Evolutionary conservation across 768 basidiomycete species (phyloP).

Genomic region (Suillus ampliporus): DNA sequence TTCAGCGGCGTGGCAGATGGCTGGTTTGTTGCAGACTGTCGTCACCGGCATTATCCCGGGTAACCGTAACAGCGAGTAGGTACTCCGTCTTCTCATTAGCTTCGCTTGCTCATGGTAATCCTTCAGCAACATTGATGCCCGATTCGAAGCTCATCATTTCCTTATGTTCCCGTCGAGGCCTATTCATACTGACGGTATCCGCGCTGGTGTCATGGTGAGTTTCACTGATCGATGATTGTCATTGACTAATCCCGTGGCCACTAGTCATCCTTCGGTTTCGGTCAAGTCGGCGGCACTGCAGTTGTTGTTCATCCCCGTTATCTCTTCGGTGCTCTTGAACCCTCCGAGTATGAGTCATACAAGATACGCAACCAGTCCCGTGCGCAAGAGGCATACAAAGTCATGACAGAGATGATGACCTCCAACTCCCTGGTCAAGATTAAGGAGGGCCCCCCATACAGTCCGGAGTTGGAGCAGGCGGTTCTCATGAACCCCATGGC

Average conservation of each 20-base stretch:
- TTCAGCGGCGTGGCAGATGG: conserved; percentile 98
- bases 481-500: conserved; percentile 94
- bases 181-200: conserved; percentile 92
- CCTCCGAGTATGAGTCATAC: conserved; percentile 81
- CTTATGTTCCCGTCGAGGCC: conserved; percentile 98
- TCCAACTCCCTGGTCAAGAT: conserved; percentile 91
- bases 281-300: conserved; percentile 95
- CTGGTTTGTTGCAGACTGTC: conserved; percentile 87
- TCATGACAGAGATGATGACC: conserved; percentile 96
- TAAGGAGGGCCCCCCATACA: conserved; percentile 92
- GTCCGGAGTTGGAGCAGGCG: conserved; percentile 80
- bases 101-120: conserved; percentile 4
- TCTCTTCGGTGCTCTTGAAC: conserved; percentile 83
- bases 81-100: conserved; percentile 22
- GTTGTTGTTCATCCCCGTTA: conserved; percentile 91
- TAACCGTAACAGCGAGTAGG: conserved; percentile 95
- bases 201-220: conserved; percentile 83
- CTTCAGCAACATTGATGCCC: conserved; percentile 87
- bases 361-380: conserved; percentile 68
- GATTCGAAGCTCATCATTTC: conserved; percentile 87
- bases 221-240: not conserved
- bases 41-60: conserved; percentile 89
- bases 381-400: conserved; percentile 77
- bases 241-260: conserved; percentile 7
- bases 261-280: conserved; percentile 95